A percentile compares a stretch with the other conserved stretches of the same genome.
phyloP scores from a whole-genome alignment of 768 basidiomycete species.

The Russula emetica region DNA sequence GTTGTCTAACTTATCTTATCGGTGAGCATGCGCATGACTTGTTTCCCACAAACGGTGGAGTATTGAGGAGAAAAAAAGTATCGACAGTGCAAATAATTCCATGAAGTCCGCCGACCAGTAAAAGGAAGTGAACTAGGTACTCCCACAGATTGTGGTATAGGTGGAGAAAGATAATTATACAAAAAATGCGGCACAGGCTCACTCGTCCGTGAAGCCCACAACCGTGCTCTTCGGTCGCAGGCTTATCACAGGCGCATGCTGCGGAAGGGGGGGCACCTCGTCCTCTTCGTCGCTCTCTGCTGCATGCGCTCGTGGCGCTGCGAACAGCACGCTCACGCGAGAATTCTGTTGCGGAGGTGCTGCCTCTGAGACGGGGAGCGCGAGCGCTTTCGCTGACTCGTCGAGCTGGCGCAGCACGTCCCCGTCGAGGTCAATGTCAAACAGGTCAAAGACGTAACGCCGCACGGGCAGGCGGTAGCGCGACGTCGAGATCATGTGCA shows the following conservation, averaged over 20 bases:
- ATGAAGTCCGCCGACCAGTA: background rate
- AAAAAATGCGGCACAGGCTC: conserved; percentile 1
- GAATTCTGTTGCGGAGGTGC: background rate
- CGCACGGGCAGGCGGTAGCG: conserved; percentile 90
- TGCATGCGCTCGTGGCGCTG: conserved; percentile 22
- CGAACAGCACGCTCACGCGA: conserved; percentile 28
- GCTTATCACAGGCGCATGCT: conserved; percentile 23
- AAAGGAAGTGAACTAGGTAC: background rate
- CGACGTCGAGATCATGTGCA: conserved; percentile 84
- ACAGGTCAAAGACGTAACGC: conserved; percentile 88
- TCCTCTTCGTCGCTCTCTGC: conserved; percentile 29
- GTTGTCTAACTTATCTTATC: background rate
- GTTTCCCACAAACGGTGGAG: background rate
- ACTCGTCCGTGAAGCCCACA: conserved; percentile 25
- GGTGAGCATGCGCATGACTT: background rate
- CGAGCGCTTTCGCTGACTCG: conserved; percentile 47
- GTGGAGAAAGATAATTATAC: background rate
- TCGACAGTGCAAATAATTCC: conserved; percentile 5
- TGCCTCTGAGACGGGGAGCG: conserved; percentile 37
- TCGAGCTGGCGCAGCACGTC: conserved; percentile 53
- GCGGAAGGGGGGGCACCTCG: conserved; percentile 9
- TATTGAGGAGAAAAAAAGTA: background rate
- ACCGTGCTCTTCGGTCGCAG: conserved; percentile 26
- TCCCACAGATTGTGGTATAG: background rate
- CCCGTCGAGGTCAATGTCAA: conserved; percentile 73